phyloP scores from a whole-genome alignment of 2,329 filamentous ascomycete species.

The Monosporascus cannonballus region DNA sequence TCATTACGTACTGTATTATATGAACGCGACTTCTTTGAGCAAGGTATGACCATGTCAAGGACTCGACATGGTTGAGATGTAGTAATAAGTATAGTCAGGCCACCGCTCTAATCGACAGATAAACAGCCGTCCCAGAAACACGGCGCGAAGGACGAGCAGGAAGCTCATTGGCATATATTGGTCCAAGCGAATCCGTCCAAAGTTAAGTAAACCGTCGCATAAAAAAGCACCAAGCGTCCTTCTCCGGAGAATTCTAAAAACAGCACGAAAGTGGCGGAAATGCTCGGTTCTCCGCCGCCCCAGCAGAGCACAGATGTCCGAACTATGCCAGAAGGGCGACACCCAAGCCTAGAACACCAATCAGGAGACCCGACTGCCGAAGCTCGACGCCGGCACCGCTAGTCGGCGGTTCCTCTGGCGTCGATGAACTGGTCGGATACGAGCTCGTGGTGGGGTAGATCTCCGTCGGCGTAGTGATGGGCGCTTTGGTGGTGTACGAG shows the following conservation, averaged over 20 bases:
- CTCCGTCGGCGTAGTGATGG: constrained; percentile 8
- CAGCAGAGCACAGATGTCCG: too few relatives aligned
- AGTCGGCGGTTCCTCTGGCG: constrained; percentile 9
- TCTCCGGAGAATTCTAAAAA: constrained; percentile 12
- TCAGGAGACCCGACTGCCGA: constrained; percentile 19
- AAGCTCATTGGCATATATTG: not conserved
- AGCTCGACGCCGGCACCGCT: constrained; percentile 17
- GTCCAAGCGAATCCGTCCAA: not conserved
- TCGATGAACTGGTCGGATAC: constrained; percentile 7
- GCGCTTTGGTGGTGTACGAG: constrained; percentile 6
- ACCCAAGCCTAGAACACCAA: constrained; percentile 20
- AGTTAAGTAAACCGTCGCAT: not conserved
- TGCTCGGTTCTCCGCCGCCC: too few relatives aligned
- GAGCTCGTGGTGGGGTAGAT: constrained; percentile 7
- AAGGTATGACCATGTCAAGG: not conserved
- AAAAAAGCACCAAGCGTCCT: constrained; percentile 9
- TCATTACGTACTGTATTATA: not conserved
- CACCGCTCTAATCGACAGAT: not conserved
- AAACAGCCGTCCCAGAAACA: not conserved
- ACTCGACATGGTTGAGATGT: too few relatives aligned
- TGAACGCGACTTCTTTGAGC: not conserved
- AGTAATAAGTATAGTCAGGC: too few relatives aligned
- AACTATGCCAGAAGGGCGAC: constrained; percentile 19
- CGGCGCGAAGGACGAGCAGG: not conserved
- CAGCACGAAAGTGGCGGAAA: constrained; percentile 6